Base-by-base conservation (phyloP, 345 rosid species). In the Laguncularia racemosa region DNA sequence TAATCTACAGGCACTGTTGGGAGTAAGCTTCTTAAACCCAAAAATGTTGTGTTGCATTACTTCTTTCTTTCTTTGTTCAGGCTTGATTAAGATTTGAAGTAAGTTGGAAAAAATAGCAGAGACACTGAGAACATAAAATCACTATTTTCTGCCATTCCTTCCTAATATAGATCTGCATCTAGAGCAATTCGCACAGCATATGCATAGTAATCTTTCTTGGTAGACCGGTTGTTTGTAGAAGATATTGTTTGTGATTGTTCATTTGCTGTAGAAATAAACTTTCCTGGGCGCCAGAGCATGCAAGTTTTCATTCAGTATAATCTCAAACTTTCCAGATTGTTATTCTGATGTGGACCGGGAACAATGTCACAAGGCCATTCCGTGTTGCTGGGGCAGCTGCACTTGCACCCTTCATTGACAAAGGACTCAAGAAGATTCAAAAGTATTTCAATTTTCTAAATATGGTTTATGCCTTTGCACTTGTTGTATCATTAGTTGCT, bases 351-450 rank as follows among this genome's bases (percentile, higher is more conserved):
- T 76, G 78, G 81, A 65, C 71, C 0, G 78, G 78, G 46, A 79
- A 76, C 64, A 67, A 75, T 17, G 28, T 76, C 20, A 76, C 67
- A 7, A 65, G 76, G 57, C 78, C 84, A 65, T 60, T 79, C 57
- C 66, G 78, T 14, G 77, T 71, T 0, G 75, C 76, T 21, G 84
- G 76, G 66, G 75, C 72, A 1, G 78, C 80, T 13, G 78, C 78
- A 0, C 28, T 73, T 50, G 74, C 72, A 43, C 74, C 81, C 10
- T 18, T 68, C 16, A 63, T 73, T 1, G 75, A 71, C 58, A 66
- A 20, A 49, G 76, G 76, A 54, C 47, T 71, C 65, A 71, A 71
- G 71, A 76, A 61, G 68, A 69, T 62, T 23, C 69, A 73, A 57
- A 59, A 67, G 20, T 56, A 63, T 43, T 69, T 76, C 55, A 66